phyloP scores from a whole-genome alignment of 2,329 filamentous ascomycete genomes.

The Fusarium aywerte region DNA sequence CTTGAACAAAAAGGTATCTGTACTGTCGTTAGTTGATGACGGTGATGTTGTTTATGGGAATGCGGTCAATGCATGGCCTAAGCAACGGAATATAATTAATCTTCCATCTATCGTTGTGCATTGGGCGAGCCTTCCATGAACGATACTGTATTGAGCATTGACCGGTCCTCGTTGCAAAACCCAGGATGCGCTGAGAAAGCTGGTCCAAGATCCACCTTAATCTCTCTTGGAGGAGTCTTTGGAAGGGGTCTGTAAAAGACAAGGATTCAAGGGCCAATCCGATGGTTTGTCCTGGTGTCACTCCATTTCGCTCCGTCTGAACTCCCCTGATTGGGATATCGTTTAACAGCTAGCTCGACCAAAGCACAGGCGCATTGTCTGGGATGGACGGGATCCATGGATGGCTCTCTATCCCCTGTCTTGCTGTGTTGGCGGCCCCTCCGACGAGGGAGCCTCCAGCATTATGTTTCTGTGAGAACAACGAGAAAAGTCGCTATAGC shows the following conservation, averaged over 20 bases:
- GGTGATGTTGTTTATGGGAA: neutral
- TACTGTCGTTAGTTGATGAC: neutral
- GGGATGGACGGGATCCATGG: slow-evolving; percentile 32
- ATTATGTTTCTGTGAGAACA: slow-evolving; percentile 12
- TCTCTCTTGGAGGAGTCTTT: slow-evolving; percentile 38
- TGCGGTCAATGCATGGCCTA: slow-evolving; percentile 18
- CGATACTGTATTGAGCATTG: slow-evolving; percentile 13
- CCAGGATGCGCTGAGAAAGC: slow-evolving; percentile 27
- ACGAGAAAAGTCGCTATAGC: slow-evolving; percentile 10
- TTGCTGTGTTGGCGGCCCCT: slow-evolving; percentile 21
- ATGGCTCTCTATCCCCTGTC: slow-evolving; percentile 5
- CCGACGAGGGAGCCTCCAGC: slow-evolving; percentile 3
- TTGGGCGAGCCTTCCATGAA: slow-evolving; percentile 29
- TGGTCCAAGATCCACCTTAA: slow-evolving; percentile 33
- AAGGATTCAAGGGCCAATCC: slow-evolving; percentile 32
- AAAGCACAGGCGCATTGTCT: slow-evolving; percentile 33
- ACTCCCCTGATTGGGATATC: slow-evolving; percentile 35
- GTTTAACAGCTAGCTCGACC: slow-evolving; percentile 27
- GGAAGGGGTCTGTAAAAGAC: slow-evolving; percentile 34
- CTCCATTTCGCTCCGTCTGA: slow-evolving; percentile 32
- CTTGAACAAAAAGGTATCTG: neutral
- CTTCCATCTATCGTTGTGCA: slow-evolving; percentile 1
- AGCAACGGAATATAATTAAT: slow-evolving; percentile 3
- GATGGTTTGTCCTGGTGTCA: slow-evolving; percentile 29
- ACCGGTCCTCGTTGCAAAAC: slow-evolving; percentile 26